Conservation (phyloP, 768 basidiomycete genomes). For the Suillus subaureus region DNA sequence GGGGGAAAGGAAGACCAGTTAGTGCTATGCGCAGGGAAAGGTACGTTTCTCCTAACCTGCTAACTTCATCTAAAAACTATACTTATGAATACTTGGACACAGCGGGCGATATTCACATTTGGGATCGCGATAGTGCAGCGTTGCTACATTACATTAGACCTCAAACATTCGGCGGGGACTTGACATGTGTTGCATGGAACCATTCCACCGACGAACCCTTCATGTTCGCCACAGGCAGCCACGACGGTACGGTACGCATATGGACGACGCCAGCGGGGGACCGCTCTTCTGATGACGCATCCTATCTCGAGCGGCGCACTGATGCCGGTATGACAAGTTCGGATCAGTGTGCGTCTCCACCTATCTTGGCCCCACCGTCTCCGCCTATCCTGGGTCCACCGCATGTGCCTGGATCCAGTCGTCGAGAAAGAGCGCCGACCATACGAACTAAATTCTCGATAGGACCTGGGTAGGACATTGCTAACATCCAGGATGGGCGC, state of each 20-base stretch:
- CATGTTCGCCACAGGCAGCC: slow-evolving; percentile 72
- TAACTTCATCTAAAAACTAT: neutral
- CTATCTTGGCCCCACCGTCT: neutral
- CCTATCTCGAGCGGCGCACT: slow-evolving; percentile 25
- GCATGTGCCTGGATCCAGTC: neutral
- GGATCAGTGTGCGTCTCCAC: neutral
- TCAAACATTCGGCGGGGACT: slow-evolving; percentile 63
- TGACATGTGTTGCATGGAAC: slow-evolving; percentile 85
- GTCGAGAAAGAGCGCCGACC: slow-evolving; percentile 2
- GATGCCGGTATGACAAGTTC: slow-evolving; percentile 14
- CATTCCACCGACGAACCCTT: slow-evolving; percentile 51
- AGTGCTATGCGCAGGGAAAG: slow-evolving; percentile 77
- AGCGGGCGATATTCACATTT: slow-evolving; percentile 85
- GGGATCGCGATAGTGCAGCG: slow-evolving; percentile 80
- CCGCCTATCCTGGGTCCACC: neutral
- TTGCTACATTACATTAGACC: slow-evolving; percentile 71
- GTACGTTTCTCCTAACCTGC: slow-evolving; percentile 33
- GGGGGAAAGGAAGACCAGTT: slow-evolving; percentile 80
- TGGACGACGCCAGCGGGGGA: slow-evolving; percentile 55
- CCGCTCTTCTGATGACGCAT: slow-evolving; percentile 23
- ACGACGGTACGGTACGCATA: slow-evolving; percentile 74
- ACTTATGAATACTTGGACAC: slow-evolving; percentile 12
- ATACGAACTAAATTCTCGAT: slow-evolving; percentile 6
- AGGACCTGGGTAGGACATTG: neutral
- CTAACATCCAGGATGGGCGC: too few species aligned